Conservation (phyloP, 2,329 filamentous ascomycete species). For the Colletotrichum liaoningense region DNA sequence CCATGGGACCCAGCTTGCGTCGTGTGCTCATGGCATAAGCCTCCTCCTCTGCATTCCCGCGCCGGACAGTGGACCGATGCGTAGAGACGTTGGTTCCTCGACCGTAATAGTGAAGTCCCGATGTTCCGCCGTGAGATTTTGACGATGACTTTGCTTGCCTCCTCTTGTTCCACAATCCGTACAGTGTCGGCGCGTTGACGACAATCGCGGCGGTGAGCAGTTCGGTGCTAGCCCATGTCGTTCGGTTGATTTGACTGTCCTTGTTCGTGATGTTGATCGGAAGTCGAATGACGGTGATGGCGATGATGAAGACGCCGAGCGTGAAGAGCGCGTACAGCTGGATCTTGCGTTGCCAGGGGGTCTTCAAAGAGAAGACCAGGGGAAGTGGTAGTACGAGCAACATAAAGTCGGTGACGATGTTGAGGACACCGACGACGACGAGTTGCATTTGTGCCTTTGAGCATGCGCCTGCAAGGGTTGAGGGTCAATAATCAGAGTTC, state of each 20-base stretch:
- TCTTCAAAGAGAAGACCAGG: slow-evolving; percentile 44
- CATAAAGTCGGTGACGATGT: slow-evolving; percentile 47
- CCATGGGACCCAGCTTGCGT: slow-evolving; percentile 22
- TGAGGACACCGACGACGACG: slow-evolving; percentile 46
- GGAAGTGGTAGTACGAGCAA: slow-evolving; percentile 44
- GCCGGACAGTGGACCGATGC: slow-evolving; percentile 22
- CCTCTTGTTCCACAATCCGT: slow-evolving; percentile 46
- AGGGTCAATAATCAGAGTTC: neutral
- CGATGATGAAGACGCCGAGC: slow-evolving; percentile 52
- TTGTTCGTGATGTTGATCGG: slow-evolving; percentile 50
- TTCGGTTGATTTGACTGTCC: slow-evolving; percentile 48
- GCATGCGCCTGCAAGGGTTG: slow-evolving; percentile 39
- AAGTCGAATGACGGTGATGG: slow-evolving; percentile 51
- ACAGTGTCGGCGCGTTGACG: slow-evolving; percentile 52
- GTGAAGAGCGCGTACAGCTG: slow-evolving; percentile 48
- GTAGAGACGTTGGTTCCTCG: slow-evolving; percentile 20
- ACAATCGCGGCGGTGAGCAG: slow-evolving; percentile 43
- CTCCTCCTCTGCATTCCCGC: neutral
- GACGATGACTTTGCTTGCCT: slow-evolving; percentile 38
- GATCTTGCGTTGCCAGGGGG: slow-evolving; percentile 43
- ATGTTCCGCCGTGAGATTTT: slow-evolving; percentile 29
- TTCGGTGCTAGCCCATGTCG: slow-evolving; percentile 52
- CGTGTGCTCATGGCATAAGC: slow-evolving; percentile 19
- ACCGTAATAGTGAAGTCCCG: slow-evolving; percentile 27
- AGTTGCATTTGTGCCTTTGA: slow-evolving; percentile 46